Evolutionary conservation across 805 yeast species (phyloP).

Genomic region (Lachancea nothofagi): DNA sequence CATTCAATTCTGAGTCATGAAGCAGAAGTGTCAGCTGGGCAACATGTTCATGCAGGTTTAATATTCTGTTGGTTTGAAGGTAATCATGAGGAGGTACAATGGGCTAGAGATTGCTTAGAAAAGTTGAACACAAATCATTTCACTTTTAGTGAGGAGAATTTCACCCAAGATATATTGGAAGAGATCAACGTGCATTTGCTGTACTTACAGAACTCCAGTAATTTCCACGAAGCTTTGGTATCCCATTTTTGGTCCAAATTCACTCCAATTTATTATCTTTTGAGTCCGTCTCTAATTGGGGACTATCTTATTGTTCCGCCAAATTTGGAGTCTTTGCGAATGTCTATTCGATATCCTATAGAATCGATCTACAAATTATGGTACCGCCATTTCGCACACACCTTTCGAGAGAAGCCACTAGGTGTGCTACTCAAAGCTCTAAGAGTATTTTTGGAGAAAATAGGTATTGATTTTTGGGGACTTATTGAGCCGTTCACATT

Average conservation of each 20-base stretch:
- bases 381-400: conserved; percentile 28
- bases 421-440: conserved; percentile 54
- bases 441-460: conserved; percentile 37
- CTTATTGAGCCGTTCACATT: conserved; percentile 48
- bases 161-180: conserved; percentile 41
- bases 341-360: conserved; percentile 26
- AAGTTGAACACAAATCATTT: conserved; percentile 15
- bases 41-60: conserved; percentile 42
- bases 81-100: conserved; percentile 37
- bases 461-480: conserved; percentile 50
- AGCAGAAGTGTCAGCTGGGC: conserved; percentile 7
- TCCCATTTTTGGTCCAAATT: conserved; percentile 32
- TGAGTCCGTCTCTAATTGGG: conserved; percentile 22
- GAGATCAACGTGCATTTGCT: conserved; percentile 51
- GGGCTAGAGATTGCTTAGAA: conserved; percentile 41
- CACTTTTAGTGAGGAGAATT: conserved; percentile 15
- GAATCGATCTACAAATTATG: conserved; percentile 32
- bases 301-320: conserved; percentile 29
- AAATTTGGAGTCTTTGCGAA: conserved; percentile 27
- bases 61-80: conserved; percentile 55
- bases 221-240: conserved; percentile 36
- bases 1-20: conserved; percentile 23
- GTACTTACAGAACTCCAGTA: conserved; percentile 47
- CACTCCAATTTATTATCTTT: conserved; percentile 26
- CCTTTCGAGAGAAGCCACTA: conserved; percentile 34